A percentile compares a stretch with the other conserved stretches of the same genome.
Evolutionary conservation across 1,139 yeast species (phyloP).

Genomic region (Saccharomyces hybrid): DNA sequence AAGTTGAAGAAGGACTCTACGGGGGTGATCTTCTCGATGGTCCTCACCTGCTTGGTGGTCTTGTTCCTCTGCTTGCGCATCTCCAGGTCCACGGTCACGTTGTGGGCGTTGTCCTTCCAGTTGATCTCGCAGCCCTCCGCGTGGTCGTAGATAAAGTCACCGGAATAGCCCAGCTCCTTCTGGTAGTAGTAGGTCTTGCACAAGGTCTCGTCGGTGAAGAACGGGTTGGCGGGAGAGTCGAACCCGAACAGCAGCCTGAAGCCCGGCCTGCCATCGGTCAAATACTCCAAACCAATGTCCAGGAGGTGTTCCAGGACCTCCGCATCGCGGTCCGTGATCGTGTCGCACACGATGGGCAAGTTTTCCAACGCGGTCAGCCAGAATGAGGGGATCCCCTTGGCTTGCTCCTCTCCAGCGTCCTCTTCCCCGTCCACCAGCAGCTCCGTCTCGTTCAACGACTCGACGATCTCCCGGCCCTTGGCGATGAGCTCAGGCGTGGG

Average conservation of each 20-base stretch:
- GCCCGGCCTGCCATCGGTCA: conserved; percentile 68
- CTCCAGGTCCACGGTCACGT: conserved; percentile 81
- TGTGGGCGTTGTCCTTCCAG: conserved; percentile 75
- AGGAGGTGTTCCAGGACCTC: conserved; percentile 65
- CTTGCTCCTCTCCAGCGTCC: conserved; percentile 38
- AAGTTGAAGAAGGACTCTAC: conserved; percentile 91
- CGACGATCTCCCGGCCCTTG: conserved; percentile 61
- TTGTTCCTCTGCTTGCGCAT: conserved; percentile 97
- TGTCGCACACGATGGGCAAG: conserved; percentile 71
- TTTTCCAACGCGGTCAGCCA: conserved; percentile 96
- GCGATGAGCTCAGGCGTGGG: conserved; percentile 75
- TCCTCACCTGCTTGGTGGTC: conserved; percentile 93
- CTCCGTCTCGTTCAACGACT: conserved; percentile 40
- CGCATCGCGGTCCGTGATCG: conserved; percentile 84
- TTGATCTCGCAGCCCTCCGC: conserved; percentile 86
- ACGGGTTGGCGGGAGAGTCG: conserved; percentile 52
- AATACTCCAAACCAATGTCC: conserved; percentile 75
- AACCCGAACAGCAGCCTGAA: conserved; percentile 82
- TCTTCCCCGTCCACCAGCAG: conserved; percentile 30
- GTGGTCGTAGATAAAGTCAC: conserved; percentile 94
- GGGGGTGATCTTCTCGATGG: conserved; percentile 90
- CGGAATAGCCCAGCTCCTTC: conserved; percentile 88
- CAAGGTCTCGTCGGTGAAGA: conserved; percentile 62
- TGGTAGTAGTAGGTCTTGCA: conserved; percentile 89
- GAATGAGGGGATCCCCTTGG: conserved; percentile 81